Base-by-base conservation (phyloP, 352 stramenopile genomes). In the Phytophthora pistaciae region DNA sequence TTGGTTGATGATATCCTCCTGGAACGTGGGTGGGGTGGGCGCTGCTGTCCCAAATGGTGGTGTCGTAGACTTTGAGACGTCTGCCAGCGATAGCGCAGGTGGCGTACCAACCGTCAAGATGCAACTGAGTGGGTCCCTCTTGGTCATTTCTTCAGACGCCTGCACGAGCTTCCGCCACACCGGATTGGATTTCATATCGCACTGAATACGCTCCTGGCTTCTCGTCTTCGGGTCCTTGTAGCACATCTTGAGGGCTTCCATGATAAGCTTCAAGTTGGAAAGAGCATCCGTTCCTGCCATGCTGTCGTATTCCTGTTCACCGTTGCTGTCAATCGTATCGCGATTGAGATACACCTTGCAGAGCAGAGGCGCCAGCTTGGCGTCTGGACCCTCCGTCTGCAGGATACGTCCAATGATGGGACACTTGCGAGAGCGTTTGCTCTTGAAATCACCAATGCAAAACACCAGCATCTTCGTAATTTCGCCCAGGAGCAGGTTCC, bases 401-500 rank as follows among this genome's bases (percentile, higher is more conserved):
- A 95, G 36, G 20, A 96, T 74, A n/a, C 75, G 84, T 9, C 75
- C 84, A 29, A 96, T 87, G 49, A 96, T 89, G 5, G 90, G 90
- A 50, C 90, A 96, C 46, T 78, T 89, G 25, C 90, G 76, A 44
- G 88, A 95, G 14, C 90, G 87, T 64, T 96, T 95, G 70, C 84
- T 90, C 65, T 96, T 96, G 58, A 94, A 94, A 76, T 96, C 90
- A 5, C 87, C 88, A 52, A 96, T 80, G 40, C 78, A 91, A 70
- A 95, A 96, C 27, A 95, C 66, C 20, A 96, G 64, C 78, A 96
- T 94, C 62, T 94, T 93, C 8, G 90, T 94, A 44, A 96, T 92
- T 67, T 94, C 88, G 36, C 87, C 85, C 44, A 95, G 66, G 33
- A 96, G 66, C 55, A 94, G 70, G 62, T 86, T 94, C 71, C 78